Evolutionary conservation across 371 early-diverging fungal species (phyloP), one percentile per base, ranked within the genome.

Genomic region (Saksenaea vasiformis): DNA sequence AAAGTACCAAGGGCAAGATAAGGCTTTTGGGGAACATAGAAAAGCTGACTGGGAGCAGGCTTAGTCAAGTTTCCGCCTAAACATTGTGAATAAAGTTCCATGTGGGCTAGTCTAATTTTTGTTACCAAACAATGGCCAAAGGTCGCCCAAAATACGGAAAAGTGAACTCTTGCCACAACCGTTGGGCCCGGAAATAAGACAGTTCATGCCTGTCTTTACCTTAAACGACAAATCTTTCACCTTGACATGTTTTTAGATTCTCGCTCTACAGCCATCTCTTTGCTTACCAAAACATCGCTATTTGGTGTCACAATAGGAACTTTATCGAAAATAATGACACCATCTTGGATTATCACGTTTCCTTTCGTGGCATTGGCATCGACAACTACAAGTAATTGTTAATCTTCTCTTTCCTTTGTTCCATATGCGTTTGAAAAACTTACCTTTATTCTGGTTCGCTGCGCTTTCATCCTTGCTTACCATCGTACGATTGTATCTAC

Each of bases 11-110:
- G 67, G 24, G 94, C 89, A 69, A 97, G 84, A 69, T 97, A 97
- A 7, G 98, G 97, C 62, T 94, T 89, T 74, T 96, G 96, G 26
- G 98, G 96, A 14, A 97, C 91, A 75, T 95, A 97, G 67, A 97
- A 96, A 53, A 97, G 83, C 64, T 92, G 84, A 67, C 80, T 79
- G 31, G 88, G 78, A 63, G 85, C 81, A 34, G 96, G 96, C 68
- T 94, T 93, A 10, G 86, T 87, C 61, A 97, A 85, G 2, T 80
- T 88, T 34, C 97, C 96, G 65, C 89, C 80, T 80, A 63, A 22
- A n/a, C 8, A 17, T 61, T 22, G 56, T 51, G 31, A 37, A 22
- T 38, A n/a, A 60, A 11, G 7, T n/a, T 34, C 3, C n/a, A 38
- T 37, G 15, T 31, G 8, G 44, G 54, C 28, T 13, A 11, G n/a